Conservation (phyloP, 345 rosid genomes). For the Brassica cretica region DNA sequence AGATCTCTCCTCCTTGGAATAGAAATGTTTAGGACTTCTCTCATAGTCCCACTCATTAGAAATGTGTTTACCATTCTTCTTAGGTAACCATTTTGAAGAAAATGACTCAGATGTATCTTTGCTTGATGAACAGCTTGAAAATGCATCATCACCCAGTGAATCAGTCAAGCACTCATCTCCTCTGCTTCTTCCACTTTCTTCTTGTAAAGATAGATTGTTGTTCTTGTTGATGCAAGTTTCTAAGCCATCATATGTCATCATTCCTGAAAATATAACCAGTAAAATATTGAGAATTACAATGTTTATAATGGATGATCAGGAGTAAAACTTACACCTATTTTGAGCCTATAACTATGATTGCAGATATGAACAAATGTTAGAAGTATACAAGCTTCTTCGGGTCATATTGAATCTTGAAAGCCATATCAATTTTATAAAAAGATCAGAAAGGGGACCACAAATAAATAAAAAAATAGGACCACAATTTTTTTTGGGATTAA, state of each 20-base stretch:
- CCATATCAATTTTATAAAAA: neutral
- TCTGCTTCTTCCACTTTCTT: slow-evolving; percentile 76
- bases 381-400: slow-evolving; percentile 2
- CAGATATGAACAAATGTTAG: slow-evolving; percentile 26
- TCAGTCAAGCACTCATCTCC: slow-evolving; percentile 75
- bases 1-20: slow-evolving; percentile 52
- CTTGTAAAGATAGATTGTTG: slow-evolving; percentile 75
- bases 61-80: slow-evolving; percentile 1
- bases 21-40: slow-evolving; percentile 56
- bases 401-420: neutral
- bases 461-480: neutral
- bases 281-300: neutral
- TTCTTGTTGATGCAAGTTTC: slow-evolving; percentile 76
- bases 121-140: slow-evolving; percentile 85
- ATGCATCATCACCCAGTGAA: slow-evolving; percentile 70
- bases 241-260: slow-evolving; percentile 78
- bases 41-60: slow-evolving; percentile 54
- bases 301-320: neutral
- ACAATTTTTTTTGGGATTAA: too few species aligned
- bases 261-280: slow-evolving; percentile 45
- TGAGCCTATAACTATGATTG: neutral
- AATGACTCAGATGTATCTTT: slow-evolving; percentile 84
- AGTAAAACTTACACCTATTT: neutral
- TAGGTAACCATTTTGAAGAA: slow-evolving; percentile 69
- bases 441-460: slow-evolving; percentile 15